Conservation (phyloP, 257 asterid genomes). For the Orobanche coerulescens region DNA sequence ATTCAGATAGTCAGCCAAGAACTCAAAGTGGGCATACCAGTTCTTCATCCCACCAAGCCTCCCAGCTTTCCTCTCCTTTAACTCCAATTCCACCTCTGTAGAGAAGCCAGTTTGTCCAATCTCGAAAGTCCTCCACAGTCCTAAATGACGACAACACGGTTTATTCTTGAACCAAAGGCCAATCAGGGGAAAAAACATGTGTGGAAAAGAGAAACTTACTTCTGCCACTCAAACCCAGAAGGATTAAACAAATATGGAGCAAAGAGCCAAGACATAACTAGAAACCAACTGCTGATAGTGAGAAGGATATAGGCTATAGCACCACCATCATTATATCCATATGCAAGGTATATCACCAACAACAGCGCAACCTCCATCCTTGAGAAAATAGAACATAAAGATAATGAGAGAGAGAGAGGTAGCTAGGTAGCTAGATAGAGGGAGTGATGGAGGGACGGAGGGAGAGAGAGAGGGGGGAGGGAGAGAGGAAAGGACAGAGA, state of each 20-base stretch:
- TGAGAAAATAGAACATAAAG: slow-evolving; percentile 29
- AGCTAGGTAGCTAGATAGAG: neutral
- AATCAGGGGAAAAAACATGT: slow-evolving; percentile 6
- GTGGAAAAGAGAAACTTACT: slow-evolving; percentile 44
- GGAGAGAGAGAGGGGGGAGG: slow-evolving; percentile 17
- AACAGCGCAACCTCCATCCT: slow-evolving; percentile 87
- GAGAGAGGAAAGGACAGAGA: slow-evolving; percentile 35
- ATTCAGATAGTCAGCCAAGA: slow-evolving; percentile 15
- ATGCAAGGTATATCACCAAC: slow-evolving; percentile 78
- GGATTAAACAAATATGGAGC: slow-evolving; percentile 98
- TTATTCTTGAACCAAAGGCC: slow-evolving; percentile 22
- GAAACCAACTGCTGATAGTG: slow-evolving; percentile 92
- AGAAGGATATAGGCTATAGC: slow-evolving; percentile 80
- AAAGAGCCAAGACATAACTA: slow-evolving; percentile 81
- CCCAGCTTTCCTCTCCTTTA: slow-evolving; percentile 99
- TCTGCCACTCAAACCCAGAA: slow-evolving; percentile 99
- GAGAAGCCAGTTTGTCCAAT: slow-evolving; percentile 99
- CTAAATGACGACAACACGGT: slow-evolving; percentile 34
- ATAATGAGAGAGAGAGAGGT: too few relatives aligned
- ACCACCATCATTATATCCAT: slow-evolving; percentile 67
- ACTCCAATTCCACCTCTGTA: slow-evolving; percentile 99
- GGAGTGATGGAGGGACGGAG: slow-evolving; percentile 12
- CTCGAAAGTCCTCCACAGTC: slow-evolving; percentile 95
- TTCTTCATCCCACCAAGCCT: slow-evolving; percentile 99
- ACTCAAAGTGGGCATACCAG: slow-evolving; percentile 48